A percentile compares a stretch with the other conserved stretches of the same genome.
These are phyloP conservation scores for Begonia loranthoides DNA, from an alignment of 306 rosid genomes.

Conservation along the genomic window DNA sequence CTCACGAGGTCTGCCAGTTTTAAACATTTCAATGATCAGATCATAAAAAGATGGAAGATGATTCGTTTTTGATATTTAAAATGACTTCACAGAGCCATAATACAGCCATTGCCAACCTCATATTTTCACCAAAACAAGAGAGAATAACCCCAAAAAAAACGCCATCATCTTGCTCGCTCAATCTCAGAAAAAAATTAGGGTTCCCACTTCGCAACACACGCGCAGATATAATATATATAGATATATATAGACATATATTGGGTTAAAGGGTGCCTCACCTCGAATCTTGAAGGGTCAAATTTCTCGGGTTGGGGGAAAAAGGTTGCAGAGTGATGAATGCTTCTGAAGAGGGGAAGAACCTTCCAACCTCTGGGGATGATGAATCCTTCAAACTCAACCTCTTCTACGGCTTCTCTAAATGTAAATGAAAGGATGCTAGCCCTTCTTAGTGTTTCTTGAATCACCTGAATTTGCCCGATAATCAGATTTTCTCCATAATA, in stretches of 20 bases:
- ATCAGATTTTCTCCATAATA: not conserved
- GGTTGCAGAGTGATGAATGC: slow-evolving; percentile 54
- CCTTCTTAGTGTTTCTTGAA: slow-evolving; percentile 71
- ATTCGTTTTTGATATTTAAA: slow-evolving; percentile 23
- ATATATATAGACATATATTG: too few species aligned
- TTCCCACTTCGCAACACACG: too few species aligned
- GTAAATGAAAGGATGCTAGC: slow-evolving; percentile 83
- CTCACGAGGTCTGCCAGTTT: slow-evolving; percentile 49
- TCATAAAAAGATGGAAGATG: slow-evolving; percentile 10
- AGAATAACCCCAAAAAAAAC: not conserved
- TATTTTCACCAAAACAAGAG: slow-evolving; percentile 13
- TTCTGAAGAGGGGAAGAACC: slow-evolving; percentile 82
- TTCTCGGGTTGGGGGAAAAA: slow-evolving; percentile 69
- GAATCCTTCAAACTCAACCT: slow-evolving; percentile 65
- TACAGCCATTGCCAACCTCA: slow-evolving; percentile 29
- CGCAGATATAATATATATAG: too few species aligned
- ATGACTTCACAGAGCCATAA: slow-evolving; percentile 26
- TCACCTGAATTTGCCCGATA: slow-evolving; percentile 30
- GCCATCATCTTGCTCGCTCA: not conserved
- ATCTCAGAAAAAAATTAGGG: too few species aligned
- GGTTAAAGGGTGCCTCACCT: slow-evolving; percentile 58
- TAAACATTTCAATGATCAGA: slow-evolving; percentile 13
- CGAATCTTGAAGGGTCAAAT: slow-evolving; percentile 82
- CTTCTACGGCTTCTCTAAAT: slow-evolving; percentile 72
- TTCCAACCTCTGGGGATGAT: slow-evolving; percentile 80